phyloP scores from a whole-genome alignment of 129 eudicot species.

The Chrysanthemum makinoi region DNA sequence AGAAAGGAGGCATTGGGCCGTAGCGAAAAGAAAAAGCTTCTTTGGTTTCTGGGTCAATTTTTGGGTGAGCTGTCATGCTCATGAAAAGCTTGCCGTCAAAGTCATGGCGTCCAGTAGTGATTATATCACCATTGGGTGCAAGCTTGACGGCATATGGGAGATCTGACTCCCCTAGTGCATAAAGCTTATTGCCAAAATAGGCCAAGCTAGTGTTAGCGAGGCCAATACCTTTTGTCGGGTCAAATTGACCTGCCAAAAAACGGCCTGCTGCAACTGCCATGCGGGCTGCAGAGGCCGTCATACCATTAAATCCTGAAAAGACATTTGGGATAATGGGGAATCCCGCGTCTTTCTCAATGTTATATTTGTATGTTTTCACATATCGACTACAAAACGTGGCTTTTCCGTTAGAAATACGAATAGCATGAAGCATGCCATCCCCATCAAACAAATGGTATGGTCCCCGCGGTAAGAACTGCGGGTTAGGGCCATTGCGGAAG shows the following conservation, averaged over 20 bases:
- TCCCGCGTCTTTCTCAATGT: slow-evolving; percentile 41
- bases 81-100: slow-evolving; percentile 33
- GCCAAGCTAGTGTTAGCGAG: slow-evolving; percentile 36
- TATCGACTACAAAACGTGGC: slow-evolving; percentile 76
- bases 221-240: slow-evolving; percentile 37
- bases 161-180: slow-evolving; percentile 37
- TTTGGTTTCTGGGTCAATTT: slow-evolving; percentile 30
- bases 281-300: slow-evolving; percentile 31
- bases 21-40: slow-evolving; percentile 44
- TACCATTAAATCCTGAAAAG: slow-evolving; percentile 45
- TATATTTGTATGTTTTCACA: slow-evolving; percentile 61
- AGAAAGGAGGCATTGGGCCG: slow-evolving; percentile 35
- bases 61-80: slow-evolving; percentile 46
- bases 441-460: slow-evolving; percentile 85
- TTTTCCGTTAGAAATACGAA: slow-evolving; percentile 46
- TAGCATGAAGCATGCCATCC: slow-evolving; percentile 78
- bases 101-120: slow-evolving; percentile 26
- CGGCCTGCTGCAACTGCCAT: slow-evolving; percentile 31
- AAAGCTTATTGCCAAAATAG: slow-evolving; percentile 27
- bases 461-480: slow-evolving; percentile 73
- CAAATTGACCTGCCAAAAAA: slow-evolving; percentile 17
- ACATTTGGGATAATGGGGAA: slow-evolving; percentile 51
- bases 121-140: slow-evolving; percentile 25
- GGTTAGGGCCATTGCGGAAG: slow-evolving; percentile 85
- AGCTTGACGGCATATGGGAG: slow-evolving; percentile 34